phyloP scores from a whole-genome alignment of 768 basidiomycete genomes.

The Mycena rebaudengoi region DNA sequence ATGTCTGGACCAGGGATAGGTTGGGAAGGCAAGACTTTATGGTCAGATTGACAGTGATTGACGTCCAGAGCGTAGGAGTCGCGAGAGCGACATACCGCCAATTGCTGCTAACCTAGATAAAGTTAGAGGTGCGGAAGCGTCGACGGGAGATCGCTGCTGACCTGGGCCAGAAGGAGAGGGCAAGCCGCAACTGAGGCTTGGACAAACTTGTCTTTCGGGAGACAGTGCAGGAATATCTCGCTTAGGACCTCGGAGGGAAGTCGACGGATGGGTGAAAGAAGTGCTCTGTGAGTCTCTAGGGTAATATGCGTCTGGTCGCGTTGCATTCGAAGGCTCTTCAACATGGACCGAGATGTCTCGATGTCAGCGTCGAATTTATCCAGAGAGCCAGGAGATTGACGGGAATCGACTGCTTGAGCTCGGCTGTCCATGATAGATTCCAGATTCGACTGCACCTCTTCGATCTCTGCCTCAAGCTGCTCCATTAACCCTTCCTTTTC shows the following conservation, averaged over 20 bases:
- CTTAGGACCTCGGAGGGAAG: slow-evolving; percentile 34
- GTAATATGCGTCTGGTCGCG: slow-evolving; percentile 14
- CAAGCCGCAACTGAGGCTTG: neutral
- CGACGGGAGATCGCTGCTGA: slow-evolving; percentile 34
- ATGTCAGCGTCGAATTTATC: slow-evolving; percentile 20
- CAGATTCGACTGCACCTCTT: slow-evolving; percentile 5
- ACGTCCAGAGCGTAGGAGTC: slow-evolving; percentile 33
- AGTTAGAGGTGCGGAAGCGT: no score
- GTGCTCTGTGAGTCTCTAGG: slow-evolving; percentile 24
- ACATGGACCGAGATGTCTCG: slow-evolving; percentile 14
- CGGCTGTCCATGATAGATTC: slow-evolving; percentile 7
- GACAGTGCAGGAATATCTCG: slow-evolving; percentile 34
- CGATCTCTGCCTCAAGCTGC: slow-evolving; percentile 20
- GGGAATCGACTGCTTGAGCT: neutral
- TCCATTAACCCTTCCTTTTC: slow-evolving; percentile 22
- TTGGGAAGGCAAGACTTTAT: slow-evolving; percentile 15
- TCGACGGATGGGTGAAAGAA: slow-evolving; percentile 35
- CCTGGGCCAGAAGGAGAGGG: slow-evolving; percentile 27
- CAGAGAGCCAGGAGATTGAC: neutral
- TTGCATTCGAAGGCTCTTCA: slow-evolving; percentile 19
- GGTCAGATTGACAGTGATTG: slow-evolving; percentile 25
- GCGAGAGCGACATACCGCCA: slow-evolving; percentile 33
- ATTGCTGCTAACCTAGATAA: slow-evolving; percentile 33
- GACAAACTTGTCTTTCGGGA: slow-evolving; percentile 16
- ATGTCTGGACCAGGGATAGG: slow-evolving; percentile 28